phyloP scores from a whole-genome alignment of 768 basidiomycete species.

The Dacryopinax spathularia region DNA sequence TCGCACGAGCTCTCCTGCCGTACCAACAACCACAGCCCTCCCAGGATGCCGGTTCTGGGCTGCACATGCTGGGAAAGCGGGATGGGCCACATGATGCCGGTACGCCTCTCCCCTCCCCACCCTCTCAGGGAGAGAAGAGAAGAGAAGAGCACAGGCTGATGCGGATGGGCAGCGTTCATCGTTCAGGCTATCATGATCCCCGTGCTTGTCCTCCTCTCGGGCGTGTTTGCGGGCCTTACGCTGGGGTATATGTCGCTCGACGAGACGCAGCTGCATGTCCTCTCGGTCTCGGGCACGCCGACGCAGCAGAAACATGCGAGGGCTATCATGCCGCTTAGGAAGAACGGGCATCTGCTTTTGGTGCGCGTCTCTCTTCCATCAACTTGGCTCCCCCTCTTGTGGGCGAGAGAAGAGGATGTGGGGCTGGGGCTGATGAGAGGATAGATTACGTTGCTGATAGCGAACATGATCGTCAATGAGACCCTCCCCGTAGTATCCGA shows the following conservation, averaged over 20 bases:
- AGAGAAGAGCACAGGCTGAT: background rate
- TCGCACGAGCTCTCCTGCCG: background rate
- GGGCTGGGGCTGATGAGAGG: no score
- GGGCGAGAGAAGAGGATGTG: no score
- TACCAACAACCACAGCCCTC: background rate
- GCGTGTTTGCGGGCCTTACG: slow-evolving; percentile 40
- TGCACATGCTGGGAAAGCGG: background rate
- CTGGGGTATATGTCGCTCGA: slow-evolving; percentile 88
- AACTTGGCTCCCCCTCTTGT: no score
- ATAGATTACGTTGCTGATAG: slow-evolving; percentile 52
- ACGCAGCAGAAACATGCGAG: slow-evolving; percentile 67
- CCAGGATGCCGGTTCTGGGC: background rate
- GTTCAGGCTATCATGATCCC: background rate
- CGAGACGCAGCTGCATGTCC: slow-evolving; percentile 78
- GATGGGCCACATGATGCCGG: background rate
- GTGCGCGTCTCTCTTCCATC: slow-evolving; percentile 24
- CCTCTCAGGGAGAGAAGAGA: background rate
- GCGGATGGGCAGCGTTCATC: background rate
- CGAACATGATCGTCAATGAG: slow-evolving; percentile 89
- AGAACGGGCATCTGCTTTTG: slow-evolving; percentile 68
- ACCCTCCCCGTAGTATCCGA: slow-evolving; percentile 72
- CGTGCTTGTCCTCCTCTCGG: slow-evolving; percentile 5
- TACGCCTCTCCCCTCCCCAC: background rate
- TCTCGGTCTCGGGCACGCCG: slow-evolving; percentile 69
- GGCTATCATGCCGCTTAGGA: slow-evolving; percentile 74